phyloP scores from a whole-genome alignment of 345 rosid species.

The Abelmoschus esculentus region DNA sequence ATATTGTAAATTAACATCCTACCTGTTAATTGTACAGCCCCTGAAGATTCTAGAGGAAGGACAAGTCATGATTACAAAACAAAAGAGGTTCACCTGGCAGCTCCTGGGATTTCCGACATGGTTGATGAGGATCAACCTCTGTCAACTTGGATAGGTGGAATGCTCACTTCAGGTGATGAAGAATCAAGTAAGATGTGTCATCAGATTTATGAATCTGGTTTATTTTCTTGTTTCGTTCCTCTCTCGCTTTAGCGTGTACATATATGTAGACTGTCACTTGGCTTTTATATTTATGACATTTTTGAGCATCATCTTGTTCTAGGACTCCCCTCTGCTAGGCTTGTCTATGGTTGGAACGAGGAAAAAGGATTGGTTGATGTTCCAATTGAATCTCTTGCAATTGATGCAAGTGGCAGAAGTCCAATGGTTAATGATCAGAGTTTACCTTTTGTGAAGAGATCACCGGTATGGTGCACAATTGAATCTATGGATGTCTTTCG shows the following conservation, averaged over 20 bases:
- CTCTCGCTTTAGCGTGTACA: background rate
- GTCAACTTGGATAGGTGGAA: constrained; percentile 46
- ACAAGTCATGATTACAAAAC: constrained; percentile 11
- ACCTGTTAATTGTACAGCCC: constrained; percentile 18
- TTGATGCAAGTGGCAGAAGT: constrained; percentile 11
- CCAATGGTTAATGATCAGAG: constrained; percentile 7
- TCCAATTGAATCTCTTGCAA: constrained; percentile 20
- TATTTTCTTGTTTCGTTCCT: background rate
- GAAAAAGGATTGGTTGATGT: constrained; percentile 22
- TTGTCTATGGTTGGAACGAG: constrained; percentile 20
- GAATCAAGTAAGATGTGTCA: constrained; percentile 25
- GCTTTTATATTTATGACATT: constrained; percentile 1
- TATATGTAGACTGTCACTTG: background rate
- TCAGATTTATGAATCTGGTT: background rate
- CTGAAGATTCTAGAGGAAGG: constrained; percentile 15
- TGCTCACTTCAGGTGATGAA: constrained; percentile 21
- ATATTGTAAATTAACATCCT: background rate
- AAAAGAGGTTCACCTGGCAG: constrained; percentile 20
- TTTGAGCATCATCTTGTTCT: constrained; percentile 8
- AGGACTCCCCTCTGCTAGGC: constrained; percentile 19
- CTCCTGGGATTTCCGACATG: constrained; percentile 12
- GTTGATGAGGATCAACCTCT: constrained; percentile 53
- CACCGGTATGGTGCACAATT: constrained; percentile 48
- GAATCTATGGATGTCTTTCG: constrained; percentile 62
- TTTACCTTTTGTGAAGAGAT: constrained; percentile 51